Evolutionary conservation across 805 yeast species (phyloP).

Genomic region (Nakazawaea ishiwadae): DNA sequence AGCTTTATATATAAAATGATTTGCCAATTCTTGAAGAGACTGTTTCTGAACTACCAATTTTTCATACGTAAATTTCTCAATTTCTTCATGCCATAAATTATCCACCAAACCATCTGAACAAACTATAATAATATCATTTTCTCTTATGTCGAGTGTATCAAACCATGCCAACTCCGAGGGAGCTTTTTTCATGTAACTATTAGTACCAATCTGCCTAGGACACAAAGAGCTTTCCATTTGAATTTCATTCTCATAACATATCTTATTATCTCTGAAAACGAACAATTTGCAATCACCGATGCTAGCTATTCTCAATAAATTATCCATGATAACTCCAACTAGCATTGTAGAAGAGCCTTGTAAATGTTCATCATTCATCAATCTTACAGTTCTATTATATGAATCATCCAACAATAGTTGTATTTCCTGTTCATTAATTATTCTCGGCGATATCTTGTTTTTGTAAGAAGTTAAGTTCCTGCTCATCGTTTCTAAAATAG

Average conservation of each 20-base stretch:
- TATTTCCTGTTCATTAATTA: slow-evolving; percentile 29
- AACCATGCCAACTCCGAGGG: slow-evolving; percentile 48
- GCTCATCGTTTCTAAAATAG: slow-evolving; percentile 46
- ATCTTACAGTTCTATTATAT: slow-evolving; percentile 40
- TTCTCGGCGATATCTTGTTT: slow-evolving; percentile 33
- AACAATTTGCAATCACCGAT: slow-evolving; percentile 49
- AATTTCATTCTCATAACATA: slow-evolving; percentile 38
- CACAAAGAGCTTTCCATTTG: slow-evolving; percentile 42
- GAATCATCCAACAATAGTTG: slow-evolving; percentile 41
- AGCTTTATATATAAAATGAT: slow-evolving; percentile 34
- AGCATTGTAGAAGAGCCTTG: slow-evolving; percentile 47
- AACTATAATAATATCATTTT: slow-evolving; percentile 38
- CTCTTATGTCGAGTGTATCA: slow-evolving; percentile 32
- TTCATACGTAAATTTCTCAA: slow-evolving; percentile 19
- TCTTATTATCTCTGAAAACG: slow-evolving; percentile 41
- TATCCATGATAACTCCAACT: slow-evolving; percentile 45
- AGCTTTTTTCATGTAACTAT: slow-evolving; percentile 28
- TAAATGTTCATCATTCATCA: slow-evolving; percentile 44
- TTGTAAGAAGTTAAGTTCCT: slow-evolving; percentile 34
- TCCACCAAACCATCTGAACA: slow-evolving; percentile 55
- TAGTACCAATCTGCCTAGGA: slow-evolving; percentile 54
- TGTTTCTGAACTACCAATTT: slow-evolving; percentile 8
- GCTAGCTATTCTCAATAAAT: slow-evolving; percentile 38
- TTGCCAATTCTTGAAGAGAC: slow-evolving; percentile 34
- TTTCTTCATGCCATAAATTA: slow-evolving; percentile 45